Percentiles rank a stretch among this genome's conserved stretches.
phyloP scores from a whole-genome alignment of 1,284 basidiomycete species.

The Clitocybe nebularis region DNA sequence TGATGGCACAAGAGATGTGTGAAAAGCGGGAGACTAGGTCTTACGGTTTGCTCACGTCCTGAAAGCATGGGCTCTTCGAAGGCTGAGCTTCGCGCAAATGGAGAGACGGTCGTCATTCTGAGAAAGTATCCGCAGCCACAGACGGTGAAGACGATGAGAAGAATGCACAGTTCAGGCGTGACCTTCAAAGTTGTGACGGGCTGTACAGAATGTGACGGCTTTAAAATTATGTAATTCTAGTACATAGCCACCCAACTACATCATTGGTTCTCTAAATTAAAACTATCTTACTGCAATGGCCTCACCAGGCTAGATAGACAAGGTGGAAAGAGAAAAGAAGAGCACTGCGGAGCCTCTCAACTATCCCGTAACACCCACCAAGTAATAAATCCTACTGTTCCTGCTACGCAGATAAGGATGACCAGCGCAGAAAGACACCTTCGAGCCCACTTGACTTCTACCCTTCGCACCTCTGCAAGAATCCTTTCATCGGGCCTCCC shows the following conservation, averaged over 20 bases:
- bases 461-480: background rate
- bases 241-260: too few relatives aligned
- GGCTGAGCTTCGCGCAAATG: conserved; percentile 71
- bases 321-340: too few relatives aligned
- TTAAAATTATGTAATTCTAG: conserved; percentile 1
- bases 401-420: too few relatives aligned
- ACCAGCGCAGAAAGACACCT: background rate
- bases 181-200: background rate
- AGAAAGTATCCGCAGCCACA: background rate
- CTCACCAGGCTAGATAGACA: too few relatives aligned
- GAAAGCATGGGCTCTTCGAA: conserved; percentile 71
- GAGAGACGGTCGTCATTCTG: conserved; percentile 65
- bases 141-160: conserved; percentile 2
- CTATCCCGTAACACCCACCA: too few relatives aligned
- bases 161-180: background rate
- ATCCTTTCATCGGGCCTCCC: too few relatives aligned
- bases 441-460: background rate
- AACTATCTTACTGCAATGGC: too few relatives aligned
- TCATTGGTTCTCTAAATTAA: too few relatives aligned
- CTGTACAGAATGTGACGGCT: background rate
- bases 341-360: too few relatives aligned
- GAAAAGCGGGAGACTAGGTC: conserved; percentile 23
- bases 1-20: conserved; percentile 20
- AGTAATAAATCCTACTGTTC: too few relatives aligned
- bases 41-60: conserved; percentile 78